Percentiles rank a stretch among this genome's conserved stretches.
These are phyloP conservation scores for Monosporascus sp. DNA, from an alignment of 2,329 filamentous ascomycete genomes.

Conservation along the genomic window DNA sequence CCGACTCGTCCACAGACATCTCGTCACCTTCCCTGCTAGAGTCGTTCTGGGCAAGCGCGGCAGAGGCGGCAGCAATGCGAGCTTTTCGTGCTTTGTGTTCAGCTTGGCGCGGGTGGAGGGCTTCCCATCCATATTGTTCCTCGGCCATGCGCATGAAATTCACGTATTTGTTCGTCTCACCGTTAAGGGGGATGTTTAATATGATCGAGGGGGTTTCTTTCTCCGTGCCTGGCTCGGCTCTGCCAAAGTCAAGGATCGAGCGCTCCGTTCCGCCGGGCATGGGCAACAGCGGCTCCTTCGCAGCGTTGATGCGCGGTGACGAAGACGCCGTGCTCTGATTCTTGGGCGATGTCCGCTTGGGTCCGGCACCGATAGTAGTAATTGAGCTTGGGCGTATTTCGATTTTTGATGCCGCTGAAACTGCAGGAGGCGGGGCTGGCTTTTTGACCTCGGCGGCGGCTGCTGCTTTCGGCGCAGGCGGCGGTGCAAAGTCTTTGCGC, in stretches of 20 bases:
- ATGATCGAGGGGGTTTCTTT: slow-evolving; percentile 69
- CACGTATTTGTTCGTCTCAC: slow-evolving; percentile 82
- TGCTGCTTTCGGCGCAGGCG: slow-evolving; percentile 25
- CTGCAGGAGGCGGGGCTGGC: slow-evolving; percentile 25
- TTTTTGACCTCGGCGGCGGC: slow-evolving; percentile 33
- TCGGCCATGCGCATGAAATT: slow-evolving; percentile 94
- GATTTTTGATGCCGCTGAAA: slow-evolving; percentile 22
- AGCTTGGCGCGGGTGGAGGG: slow-evolving; percentile 83
- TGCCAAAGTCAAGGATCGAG: slow-evolving; percentile 58
- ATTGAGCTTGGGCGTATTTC: slow-evolving; percentile 29
- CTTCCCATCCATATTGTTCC: slow-evolving; percentile 90
- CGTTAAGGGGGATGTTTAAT: slow-evolving; percentile 73
- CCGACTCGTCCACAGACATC: slow-evolving; percentile 74
- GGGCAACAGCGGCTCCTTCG: slow-evolving; percentile 40
- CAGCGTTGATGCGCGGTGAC: slow-evolving; percentile 44
- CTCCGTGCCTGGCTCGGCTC: slow-evolving; percentile 54
- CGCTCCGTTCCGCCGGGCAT: slow-evolving; percentile 37
- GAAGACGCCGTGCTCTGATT: slow-evolving; percentile 34
- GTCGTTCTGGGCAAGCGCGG: slow-evolving; percentile 72
- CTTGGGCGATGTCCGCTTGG: slow-evolving; percentile 28
- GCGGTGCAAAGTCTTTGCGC: slow-evolving; percentile 30
- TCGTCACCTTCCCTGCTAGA: slow-evolving; percentile 69
- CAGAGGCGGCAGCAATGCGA: slow-evolving; percentile 82
- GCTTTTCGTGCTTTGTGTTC: slow-evolving; percentile 83
- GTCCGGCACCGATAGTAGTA: slow-evolving; percentile 25